Base-by-base conservation (phyloP, 768 basidiomycete species). In the Boletellus sp. region DNA sequence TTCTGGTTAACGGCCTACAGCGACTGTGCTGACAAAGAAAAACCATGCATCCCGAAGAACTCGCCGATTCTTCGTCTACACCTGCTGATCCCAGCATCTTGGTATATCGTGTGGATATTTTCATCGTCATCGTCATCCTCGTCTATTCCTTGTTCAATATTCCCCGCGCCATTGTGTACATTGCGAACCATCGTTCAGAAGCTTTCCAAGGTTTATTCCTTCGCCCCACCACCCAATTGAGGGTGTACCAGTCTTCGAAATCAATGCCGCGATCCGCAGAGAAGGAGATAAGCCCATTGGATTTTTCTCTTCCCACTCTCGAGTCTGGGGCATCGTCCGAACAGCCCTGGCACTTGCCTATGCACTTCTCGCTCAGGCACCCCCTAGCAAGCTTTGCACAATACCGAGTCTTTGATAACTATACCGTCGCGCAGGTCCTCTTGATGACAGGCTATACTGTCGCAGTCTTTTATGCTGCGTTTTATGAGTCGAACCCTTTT, bases 401-500 rank as follows among this genome's bases (percentile, higher is more conserved):
- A 8, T 53, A 59, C 20, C 66, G 78, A 19, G 43, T 84, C 22
- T 51, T 70, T 0, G 74, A 75, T 6, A 76, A 77, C 17, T 75
- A 80, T 51, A 79, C 83, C 4, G 52, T 77, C 8, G 72, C 71
- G 0, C 82, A 84, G 57, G 56, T 72, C 15, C 32, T 75, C 34
- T 55, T 81, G 51, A 71, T 79, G 54, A 36, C 67, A 3, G 62
- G 70, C 13, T 85, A 86, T 60, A 73, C 76, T 39, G 66, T 40
- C 56, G 74, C 53, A 41, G 78, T 57, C 23, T 35, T 77, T 23
- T 81, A 77, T 52, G 74, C 72, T 16, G 71, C 73, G 0, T 74
- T 85, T 47, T 78, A 75, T 62, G 64, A 70, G 38, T 78, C 81
- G 1, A 75, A 66, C 32, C 72, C 78, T 7, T 81, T 86, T 63